phyloP scores from a whole-genome alignment of 768 basidiomycete species.

The Serendipita sp. region DNA sequence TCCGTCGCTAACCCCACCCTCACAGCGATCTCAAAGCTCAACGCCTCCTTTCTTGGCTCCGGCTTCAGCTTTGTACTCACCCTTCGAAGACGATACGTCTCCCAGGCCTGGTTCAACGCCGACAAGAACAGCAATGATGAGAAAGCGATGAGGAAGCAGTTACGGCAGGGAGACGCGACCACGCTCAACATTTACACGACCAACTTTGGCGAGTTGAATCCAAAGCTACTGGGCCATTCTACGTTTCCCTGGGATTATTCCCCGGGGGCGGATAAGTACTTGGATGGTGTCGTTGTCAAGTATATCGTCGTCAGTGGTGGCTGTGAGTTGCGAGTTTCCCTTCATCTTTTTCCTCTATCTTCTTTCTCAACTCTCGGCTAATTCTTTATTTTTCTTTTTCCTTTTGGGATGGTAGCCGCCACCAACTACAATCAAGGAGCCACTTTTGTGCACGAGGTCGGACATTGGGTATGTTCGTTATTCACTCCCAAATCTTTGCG shows the following conservation, averaged over 20 bases:
- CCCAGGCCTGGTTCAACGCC: neutral
- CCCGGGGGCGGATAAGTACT: neutral
- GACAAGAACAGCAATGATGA: neutral
- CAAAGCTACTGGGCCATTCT: neutral
- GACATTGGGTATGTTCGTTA: slow-evolving; percentile 15
- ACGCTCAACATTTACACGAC: neutral
- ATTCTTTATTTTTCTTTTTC: neutral
- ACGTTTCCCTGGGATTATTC: neutral
- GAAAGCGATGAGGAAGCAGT: neutral
- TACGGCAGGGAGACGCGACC: neutral
- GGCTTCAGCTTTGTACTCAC: neutral
- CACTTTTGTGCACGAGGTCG: slow-evolving; percentile 13
- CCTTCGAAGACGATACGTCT: neutral
- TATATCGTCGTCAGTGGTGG: neutral
- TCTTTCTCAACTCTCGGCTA: too few species aligned
- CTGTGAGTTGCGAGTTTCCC: too few species aligned
- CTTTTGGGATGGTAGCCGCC: neutral
- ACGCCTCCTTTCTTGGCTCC: neutral
- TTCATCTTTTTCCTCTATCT: too few species aligned
- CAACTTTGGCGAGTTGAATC: neutral
- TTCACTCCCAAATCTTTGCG: neutral
- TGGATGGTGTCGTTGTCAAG: neutral
- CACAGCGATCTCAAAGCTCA: neutral
- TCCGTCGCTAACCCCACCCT: too few species aligned
- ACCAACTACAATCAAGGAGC: neutral